phyloP scores from a whole-genome alignment of 164 flowering plant genomes.

The Vitis vinifera region DNA sequence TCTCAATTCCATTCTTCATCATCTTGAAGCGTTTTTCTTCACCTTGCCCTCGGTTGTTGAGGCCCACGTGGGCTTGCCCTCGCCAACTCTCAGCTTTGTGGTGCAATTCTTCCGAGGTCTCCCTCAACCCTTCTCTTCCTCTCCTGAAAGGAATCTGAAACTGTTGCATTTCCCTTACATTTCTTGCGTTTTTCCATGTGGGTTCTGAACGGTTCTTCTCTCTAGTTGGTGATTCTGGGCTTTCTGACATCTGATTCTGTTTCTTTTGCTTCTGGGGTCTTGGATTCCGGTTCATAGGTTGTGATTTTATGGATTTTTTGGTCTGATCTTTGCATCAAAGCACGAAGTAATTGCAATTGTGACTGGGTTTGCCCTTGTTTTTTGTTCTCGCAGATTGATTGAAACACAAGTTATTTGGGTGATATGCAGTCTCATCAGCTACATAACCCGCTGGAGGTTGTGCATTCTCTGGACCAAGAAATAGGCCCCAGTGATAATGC shows the following conservation, averaged over 20 bases:
- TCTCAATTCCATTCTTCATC: no score
- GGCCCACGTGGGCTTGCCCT: neutral
- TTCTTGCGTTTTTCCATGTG: neutral
- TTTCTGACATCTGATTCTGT: conserved; percentile 7
- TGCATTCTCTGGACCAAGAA: conserved; percentile 11
- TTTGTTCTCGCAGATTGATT: neutral
- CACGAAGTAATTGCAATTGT: neutral
- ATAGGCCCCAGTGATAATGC: conserved; percentile 10
- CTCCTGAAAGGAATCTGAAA: neutral
- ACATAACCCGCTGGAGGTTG: conserved; percentile 3
- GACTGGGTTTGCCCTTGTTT: conserved; percentile 7
- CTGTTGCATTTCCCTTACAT: neutral
- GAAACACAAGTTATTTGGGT: no score
- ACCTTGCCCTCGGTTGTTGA: neutral
- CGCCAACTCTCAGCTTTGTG: neutral
- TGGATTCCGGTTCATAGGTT: neutral
- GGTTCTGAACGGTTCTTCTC: neutral
- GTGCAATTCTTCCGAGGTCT: neutral
- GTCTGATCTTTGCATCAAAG: neutral
- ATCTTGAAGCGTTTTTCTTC: no score
- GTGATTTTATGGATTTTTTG: conserved; percentile 19
- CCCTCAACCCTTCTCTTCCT: neutral
- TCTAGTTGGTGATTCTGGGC: neutral
- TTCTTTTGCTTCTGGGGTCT: neutral
- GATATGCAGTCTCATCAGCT: conserved; percentile 3